Evolutionary conservation across 2,329 filamentous ascomycete species (phyloP).

Genomic region (Dactylellina haptotyla): DNA sequence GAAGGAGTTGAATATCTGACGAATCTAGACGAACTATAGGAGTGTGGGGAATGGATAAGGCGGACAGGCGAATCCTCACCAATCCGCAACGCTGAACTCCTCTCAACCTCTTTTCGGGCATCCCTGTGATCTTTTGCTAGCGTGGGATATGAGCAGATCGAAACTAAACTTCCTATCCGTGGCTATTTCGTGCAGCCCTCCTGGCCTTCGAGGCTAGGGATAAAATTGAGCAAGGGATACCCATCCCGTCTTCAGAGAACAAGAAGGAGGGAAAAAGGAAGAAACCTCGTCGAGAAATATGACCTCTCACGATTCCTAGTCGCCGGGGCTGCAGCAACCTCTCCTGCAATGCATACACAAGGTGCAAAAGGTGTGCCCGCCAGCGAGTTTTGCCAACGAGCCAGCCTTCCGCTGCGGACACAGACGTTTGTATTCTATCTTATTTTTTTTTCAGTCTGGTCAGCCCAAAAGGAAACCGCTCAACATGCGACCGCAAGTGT

Average conservation of each 20-base stretch:
- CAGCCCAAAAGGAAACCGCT: constrained; percentile 28
- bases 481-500: constrained; percentile 12
- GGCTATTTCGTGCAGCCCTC: constrained; percentile 54
- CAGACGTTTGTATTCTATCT: neutral
- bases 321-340: constrained; percentile 25
- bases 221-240: constrained; percentile 54
- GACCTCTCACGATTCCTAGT: constrained; percentile 18
- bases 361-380: neutral
- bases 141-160: constrained; percentile 43
- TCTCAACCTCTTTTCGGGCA: constrained; percentile 22
- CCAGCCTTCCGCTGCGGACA: constrained; percentile 20
- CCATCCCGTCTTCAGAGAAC: constrained; percentile 39
- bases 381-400: neutral
- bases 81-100: constrained; percentile 11
- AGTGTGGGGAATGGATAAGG: constrained; percentile 14
- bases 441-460: neutral
- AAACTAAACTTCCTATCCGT: constrained; percentile 53
- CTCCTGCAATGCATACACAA: constrained; percentile 1
- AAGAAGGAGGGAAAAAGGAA: constrained; percentile 27
- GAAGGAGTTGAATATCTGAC: constrained; percentile 6
- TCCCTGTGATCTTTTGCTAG: constrained; percentile 38
- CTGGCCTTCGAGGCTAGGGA: constrained; percentile 46
- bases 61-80: neutral
- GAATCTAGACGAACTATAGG: neutral
- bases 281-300: constrained; percentile 34